Evolutionary conservation across 2,329 filamentous ascomycete species (phyloP).

Genomic region (Colletotrichum chrysophilum): DNA sequence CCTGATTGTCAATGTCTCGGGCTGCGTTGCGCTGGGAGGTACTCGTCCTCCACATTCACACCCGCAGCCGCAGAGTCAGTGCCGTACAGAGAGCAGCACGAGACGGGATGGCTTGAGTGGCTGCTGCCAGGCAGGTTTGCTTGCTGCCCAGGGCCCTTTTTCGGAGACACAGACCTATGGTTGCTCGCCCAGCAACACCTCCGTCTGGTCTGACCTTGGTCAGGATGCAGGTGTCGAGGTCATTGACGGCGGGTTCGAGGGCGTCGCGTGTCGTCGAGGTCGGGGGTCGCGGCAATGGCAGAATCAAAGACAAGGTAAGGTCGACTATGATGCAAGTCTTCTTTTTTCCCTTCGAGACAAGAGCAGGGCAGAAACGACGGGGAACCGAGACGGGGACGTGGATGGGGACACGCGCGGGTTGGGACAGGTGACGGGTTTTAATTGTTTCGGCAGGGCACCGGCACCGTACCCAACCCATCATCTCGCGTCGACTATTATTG

Average conservation of each 20-base stretch:
- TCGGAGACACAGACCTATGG: slow-evolving; percentile 39
- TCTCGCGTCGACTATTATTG: slow-evolving; percentile 7
- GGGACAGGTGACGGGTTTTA: slow-evolving; percentile 21
- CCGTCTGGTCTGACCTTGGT: slow-evolving; percentile 6
- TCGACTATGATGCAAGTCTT: background rate
- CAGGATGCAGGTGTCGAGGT: slow-evolving; percentile 12
- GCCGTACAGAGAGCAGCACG: background rate
- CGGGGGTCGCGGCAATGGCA: background rate
- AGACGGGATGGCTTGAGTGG: background rate
- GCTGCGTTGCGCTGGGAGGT: slow-evolving; percentile 9
- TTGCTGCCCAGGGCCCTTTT: background rate
- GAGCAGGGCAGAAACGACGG: slow-evolving; percentile 2
- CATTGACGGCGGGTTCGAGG: slow-evolving; percentile 2
- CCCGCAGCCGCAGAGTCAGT: background rate
- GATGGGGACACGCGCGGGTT: background rate
- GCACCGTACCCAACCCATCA: slow-evolving; percentile 15
- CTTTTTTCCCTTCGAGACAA: background rate
- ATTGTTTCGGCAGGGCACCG: slow-evolving; percentile 20
- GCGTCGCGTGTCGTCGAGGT: background rate
- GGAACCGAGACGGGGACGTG: background rate
- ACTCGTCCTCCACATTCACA: background rate
- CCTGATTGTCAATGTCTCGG: slow-evolving; percentile 2
- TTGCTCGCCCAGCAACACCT: slow-evolving; percentile 37
- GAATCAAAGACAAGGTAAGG: background rate
- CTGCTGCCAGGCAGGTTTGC: background rate